A percentile compares a stretch with the other conserved stretches of the same genome.
Conservation (phyloP, 441 rosid species). For the Populus hybrid region DNA sequence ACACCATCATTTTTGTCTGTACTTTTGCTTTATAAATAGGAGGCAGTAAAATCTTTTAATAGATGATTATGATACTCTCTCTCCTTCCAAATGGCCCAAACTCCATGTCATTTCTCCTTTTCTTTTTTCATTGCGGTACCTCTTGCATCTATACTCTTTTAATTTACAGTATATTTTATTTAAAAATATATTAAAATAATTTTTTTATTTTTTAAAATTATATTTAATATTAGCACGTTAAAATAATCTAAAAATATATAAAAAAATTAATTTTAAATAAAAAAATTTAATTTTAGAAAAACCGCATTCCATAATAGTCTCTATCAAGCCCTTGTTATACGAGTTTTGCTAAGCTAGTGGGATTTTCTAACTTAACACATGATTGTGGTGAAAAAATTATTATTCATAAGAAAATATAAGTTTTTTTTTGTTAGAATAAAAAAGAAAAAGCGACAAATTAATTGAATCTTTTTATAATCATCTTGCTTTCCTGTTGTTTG, state of each 20-base stretch:
- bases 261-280: too few species aligned
- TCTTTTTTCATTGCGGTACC: constrained; percentile 7
- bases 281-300: too few species aligned
- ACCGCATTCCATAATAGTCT: not conserved
- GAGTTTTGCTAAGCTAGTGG: too few species aligned
- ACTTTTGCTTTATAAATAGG: constrained; percentile 23
- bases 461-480: not conserved
- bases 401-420: not conserved
- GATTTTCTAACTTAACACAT: too few species aligned
- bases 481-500: not conserved
- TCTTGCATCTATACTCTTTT: not conserved
- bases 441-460: too few species aligned
- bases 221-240: too few species aligned
- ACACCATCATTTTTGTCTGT: constrained; percentile 17
- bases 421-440: too few species aligned
- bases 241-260: too few species aligned
- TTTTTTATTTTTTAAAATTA: too few species aligned
- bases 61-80: constrained; percentile 15
- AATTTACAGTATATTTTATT: too few species aligned
- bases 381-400: not conserved
- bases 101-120: constrained; percentile 13
- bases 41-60: constrained; percentile 30
- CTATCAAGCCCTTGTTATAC: not conserved
- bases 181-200: too few species aligned
- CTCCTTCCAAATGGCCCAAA: constrained; percentile 37